Conservation (phyloP, 106 monocot genomes). For the Acorus gramineus region DNA sequence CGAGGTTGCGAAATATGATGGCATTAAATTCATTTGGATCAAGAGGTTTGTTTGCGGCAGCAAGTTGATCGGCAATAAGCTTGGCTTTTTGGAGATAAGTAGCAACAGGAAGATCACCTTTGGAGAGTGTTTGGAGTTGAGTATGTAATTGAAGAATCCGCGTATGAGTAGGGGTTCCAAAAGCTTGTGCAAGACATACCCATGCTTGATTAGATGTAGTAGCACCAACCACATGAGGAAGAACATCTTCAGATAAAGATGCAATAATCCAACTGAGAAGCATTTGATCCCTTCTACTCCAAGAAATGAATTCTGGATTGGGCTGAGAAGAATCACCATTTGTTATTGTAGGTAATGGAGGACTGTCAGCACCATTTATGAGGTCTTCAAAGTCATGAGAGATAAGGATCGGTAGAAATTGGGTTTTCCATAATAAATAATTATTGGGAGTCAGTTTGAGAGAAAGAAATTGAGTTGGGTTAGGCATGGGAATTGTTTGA, state of each 20-base stretch:
- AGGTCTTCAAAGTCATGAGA: too few relatives aligned
- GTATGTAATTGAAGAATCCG: neutral
- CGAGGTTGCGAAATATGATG: neutral
- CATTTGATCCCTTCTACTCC: neutral
- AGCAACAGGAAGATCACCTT: neutral
- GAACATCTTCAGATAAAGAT: slow-evolving; percentile 5
- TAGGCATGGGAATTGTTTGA: too few relatives aligned
- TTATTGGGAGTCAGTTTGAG: too few relatives aligned
- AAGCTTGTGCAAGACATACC: neutral
- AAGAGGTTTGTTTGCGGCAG: neutral
- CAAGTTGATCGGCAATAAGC: neutral
- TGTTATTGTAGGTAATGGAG: too few relatives aligned
- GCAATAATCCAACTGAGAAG: neutral
- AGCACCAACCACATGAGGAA: neutral
- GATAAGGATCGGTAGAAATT: too few relatives aligned
- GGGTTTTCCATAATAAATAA: too few relatives aligned
- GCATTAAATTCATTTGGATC: neutral
- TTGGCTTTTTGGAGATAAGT: slow-evolving; percentile 1
- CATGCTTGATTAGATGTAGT: neutral
- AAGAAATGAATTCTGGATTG: neutral
- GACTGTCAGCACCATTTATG: too few relatives aligned
- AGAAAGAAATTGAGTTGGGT: too few relatives aligned
- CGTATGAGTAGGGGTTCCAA: neutral
- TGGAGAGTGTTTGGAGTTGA: neutral
- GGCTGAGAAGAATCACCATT: too few relatives aligned